A percentile compares a stretch with the other conserved stretches of the same genome.
phyloP scores from a whole-genome alignment of 2,329 filamentous ascomycete genomes.

The Talaromyces amestolkiae region DNA sequence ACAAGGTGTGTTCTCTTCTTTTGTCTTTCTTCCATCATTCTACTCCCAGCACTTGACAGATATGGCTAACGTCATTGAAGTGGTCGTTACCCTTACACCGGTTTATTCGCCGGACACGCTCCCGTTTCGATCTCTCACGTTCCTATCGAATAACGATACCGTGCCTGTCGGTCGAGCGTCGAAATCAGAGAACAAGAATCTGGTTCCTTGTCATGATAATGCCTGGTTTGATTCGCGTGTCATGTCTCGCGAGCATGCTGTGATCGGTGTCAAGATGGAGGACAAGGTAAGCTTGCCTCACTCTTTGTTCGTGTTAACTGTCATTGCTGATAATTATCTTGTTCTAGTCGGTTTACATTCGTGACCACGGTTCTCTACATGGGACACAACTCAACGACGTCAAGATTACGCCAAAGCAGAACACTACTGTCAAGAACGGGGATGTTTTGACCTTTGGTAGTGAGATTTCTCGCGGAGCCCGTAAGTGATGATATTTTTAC shows the following conservation, averaged over 20 bases:
- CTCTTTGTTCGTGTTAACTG: background rate
- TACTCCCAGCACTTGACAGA: background rate
- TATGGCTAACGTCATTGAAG: conserved; percentile 24
- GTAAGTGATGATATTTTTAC: conserved; percentile 28
- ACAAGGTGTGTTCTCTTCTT: conserved; percentile 16
- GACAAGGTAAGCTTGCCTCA: conserved; percentile 27
- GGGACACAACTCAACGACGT: conserved; percentile 57
- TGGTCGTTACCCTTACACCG: conserved; percentile 33
- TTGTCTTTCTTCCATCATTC: conserved; percentile 1
- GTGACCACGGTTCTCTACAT: conserved; percentile 60
- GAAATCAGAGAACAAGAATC: conserved; percentile 36
- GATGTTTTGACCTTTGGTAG: conserved; percentile 48
- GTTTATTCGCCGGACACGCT: conserved; percentile 27
- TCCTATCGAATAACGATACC: conserved; percentile 28
- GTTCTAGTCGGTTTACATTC: conserved; percentile 46
- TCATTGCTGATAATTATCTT: conserved; percentile 19
- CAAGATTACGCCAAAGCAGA: conserved; percentile 39
- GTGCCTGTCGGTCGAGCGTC: conserved; percentile 44
- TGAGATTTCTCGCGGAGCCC: conserved; percentile 49
- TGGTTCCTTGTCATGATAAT: conserved; percentile 39
- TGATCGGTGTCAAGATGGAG: conserved; percentile 30
- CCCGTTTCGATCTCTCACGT: conserved; percentile 33
- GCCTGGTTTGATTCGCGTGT: conserved; percentile 48
- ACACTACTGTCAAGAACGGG: conserved; percentile 39
- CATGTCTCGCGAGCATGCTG: conserved; percentile 48